Percentiles rank a stretch among this genome's conserved stretches.
These are phyloP conservation scores for Cystobasidium onofrii DNA, from an alignment of 768 basidiomycete genomes.

Conservation along the genomic window DNA sequence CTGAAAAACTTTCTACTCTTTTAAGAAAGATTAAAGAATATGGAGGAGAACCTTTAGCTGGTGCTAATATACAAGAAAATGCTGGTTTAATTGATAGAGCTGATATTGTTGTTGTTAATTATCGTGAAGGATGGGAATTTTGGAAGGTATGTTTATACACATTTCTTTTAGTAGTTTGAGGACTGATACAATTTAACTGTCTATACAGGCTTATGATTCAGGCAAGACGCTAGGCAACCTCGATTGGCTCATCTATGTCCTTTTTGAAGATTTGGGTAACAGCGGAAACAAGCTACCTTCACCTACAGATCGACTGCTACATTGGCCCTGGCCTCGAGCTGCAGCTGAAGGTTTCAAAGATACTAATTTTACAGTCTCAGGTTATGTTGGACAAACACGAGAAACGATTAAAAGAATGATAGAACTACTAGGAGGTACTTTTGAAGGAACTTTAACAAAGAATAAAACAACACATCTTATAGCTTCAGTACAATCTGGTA, in stretches of 20 bases:
- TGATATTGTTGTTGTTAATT: slow-evolving; percentile 68
- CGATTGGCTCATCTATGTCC: slow-evolving; percentile 73
- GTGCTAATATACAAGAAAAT: background rate
- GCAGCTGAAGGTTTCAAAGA: slow-evolving; percentile 56
- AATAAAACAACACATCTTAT: slow-evolving; percentile 66
- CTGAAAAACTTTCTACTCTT: slow-evolving; percentile 53
- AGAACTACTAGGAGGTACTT: slow-evolving; percentile 62
- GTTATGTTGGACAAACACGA: slow-evolving; percentile 75
- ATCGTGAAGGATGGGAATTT: slow-evolving; percentile 62
- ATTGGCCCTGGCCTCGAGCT: slow-evolving; percentile 67
- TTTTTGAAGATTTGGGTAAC: slow-evolving; percentile 46
- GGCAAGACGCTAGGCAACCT: slow-evolving; percentile 66
- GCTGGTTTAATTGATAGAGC: slow-evolving; percentile 44
- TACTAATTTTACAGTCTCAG: slow-evolving; percentile 70
- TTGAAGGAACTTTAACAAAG: slow-evolving; percentile 71
- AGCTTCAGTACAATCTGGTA: slow-evolving; percentile 58
- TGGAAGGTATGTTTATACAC: too few relatives aligned
- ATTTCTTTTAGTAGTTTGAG: too few relatives aligned
- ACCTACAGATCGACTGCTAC: slow-evolving; percentile 55
- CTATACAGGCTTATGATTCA: slow-evolving; percentile 54
- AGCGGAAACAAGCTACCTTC: slow-evolving; percentile 22
- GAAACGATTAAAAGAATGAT: slow-evolving; percentile 84
- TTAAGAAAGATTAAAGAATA: slow-evolving; percentile 56
- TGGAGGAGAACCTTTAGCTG: slow-evolving; percentile 50
- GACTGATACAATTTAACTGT: background rate